These are phyloP conservation scores for Cyclotella distinguenda DNA, from an alignment of 108 stramenopile species.

Conservation along the genomic window DNA sequence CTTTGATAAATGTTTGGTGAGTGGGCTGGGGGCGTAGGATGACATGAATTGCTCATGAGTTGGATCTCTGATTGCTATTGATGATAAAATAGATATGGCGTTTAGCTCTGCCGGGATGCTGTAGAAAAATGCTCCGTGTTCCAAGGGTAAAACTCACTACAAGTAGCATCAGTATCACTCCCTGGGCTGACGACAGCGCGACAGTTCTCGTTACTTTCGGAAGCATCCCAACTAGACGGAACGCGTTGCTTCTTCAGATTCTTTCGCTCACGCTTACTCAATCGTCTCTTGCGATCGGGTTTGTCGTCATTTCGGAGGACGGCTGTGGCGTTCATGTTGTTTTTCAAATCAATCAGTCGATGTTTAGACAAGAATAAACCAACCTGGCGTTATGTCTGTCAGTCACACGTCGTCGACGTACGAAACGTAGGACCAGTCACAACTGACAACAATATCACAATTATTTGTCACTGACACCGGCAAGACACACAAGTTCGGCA, in stretches of 20 bases:
- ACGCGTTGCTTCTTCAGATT: constrained; percentile 19
- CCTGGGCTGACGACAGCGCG: no score
- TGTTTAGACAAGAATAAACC: no score
- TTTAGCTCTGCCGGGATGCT: neutral
- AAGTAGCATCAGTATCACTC: neutral
- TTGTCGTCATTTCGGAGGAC: neutral
- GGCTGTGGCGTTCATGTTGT: neutral
- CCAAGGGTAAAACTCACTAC: neutral
- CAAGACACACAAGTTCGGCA: no score
- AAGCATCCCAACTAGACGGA: neutral
- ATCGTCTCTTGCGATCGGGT: constrained; percentile 22
- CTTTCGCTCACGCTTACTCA: constrained; percentile 43
- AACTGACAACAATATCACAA: no score
- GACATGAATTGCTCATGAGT: constrained; percentile 22
- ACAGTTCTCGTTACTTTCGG: no score
- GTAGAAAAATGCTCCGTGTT: neutral
- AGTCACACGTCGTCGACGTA: no score
- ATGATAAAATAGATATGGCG: neutral
- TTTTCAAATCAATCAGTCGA: no score
- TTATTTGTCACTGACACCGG: no score
- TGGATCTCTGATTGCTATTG: constrained; percentile 5
- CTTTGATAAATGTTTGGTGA: constrained; percentile 5
- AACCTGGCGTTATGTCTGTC: no score
- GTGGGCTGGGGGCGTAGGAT: constrained; percentile 17
- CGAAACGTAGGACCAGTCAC: no score